Base-by-base conservation (phyloP, 768 basidiomycete species). In the Calvatia gigantea region DNA sequence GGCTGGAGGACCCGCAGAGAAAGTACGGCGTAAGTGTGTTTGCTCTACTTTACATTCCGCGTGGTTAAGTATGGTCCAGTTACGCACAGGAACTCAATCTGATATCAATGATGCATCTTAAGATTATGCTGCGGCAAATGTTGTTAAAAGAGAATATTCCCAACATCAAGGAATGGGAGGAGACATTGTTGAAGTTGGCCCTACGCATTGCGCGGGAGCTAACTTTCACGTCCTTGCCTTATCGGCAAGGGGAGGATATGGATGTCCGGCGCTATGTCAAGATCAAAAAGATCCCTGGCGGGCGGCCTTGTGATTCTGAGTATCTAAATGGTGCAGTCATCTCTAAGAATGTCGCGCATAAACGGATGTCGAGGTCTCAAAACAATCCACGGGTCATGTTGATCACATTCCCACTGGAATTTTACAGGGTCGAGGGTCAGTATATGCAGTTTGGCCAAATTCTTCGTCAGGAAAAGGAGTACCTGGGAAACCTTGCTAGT, bases 281-380 rank as follows among this genome's bases (percentile, higher is more conserved):
- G 73, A 95, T 98, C 71, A 98, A 99, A 76, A 96, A 96, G 71
- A 89, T 98, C 14, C 96, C 97, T 0, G 97, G 97, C 21, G 97
- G 97, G 3, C 76, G 82, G 33, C 94, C 96, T 17, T 81, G 77
- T 25, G 93, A 99, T 68, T 97, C 94, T 4, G 97, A 99, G 74
- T 98, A 94, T 67, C 92, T 99, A 42, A 90, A 94, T 52, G 97
- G 97, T 11, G 91, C 89, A 4, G 94, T 98, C 54, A 97, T 98
- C 64, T 95, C 96, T 15, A 98, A 99, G 78, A 98, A 98, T 63
- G 87, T 98, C 7, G 91, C 94, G 1, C 95, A 98, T 70, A 98
- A 98, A 70, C 83, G 85, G 60, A 98, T 99, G 96, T 78, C 89
- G 17, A 80, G 93, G 47, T 76, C 77, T 19, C 82, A 93, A 59